Conservation (phyloP, 345 rosid genomes). For the Acer campestre region DNA sequence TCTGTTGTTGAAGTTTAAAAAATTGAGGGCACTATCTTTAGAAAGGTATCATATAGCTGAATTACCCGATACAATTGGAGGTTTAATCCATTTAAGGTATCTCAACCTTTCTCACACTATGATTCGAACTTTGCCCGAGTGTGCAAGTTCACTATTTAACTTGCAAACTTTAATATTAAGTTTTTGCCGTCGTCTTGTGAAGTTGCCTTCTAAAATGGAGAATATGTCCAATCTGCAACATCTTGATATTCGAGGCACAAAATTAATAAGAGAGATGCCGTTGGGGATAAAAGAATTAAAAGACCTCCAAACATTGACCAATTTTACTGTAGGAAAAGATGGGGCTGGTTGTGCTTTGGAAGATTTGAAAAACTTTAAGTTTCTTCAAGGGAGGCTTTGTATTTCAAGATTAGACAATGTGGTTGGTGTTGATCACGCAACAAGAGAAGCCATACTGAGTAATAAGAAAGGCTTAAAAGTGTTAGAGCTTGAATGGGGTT, state of each 20-base stretch:
- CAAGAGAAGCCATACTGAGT: no score
- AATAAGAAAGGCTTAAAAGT: no score
- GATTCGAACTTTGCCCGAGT: neutral
- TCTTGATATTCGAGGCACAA: neutral
- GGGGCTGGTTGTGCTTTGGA: neutral
- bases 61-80: no score
- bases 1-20: no score
- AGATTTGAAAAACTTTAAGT: no score
- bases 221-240: neutral
- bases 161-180: neutral
- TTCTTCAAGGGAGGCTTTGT: no score
- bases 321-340: constrained; percentile 16
- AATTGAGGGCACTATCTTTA: no score
- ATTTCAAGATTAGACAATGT: no score
- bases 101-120: neutral
- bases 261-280: constrained; percentile 10
- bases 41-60: no score
- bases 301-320: neutral
- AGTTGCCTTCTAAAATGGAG: neutral
- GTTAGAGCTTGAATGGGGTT: no score
- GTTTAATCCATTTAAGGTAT: neutral
- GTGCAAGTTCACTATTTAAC: neutral
- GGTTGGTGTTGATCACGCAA: no score
- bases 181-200: no score
- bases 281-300: neutral